Evolutionary conservation across 371 early-diverging fungal species (phyloP), one percentile per base, ranked within the genome.

Genomic region (Lichtheimia ramosa): DNA sequence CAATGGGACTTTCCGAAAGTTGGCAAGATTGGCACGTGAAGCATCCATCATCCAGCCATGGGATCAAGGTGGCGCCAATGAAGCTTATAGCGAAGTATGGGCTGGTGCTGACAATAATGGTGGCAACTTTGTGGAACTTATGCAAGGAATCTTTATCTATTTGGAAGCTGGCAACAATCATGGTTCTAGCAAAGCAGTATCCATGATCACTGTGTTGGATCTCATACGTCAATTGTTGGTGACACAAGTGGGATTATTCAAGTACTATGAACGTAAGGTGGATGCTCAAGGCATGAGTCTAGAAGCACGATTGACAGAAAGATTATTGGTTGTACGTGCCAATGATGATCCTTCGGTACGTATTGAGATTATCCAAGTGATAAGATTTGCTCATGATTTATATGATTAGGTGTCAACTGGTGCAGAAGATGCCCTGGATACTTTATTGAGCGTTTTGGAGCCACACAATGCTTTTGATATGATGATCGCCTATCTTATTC

Each of bases 341-440:
- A 62, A 46, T 41, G 60, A 66, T 15, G 71, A 71, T 51, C 57
- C 73, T 34, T 70, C 79, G 16, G 79, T 74, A 66, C 67, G 55
- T 48, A 54, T 28, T 34, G 1, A 43, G 20, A 12, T 1, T n/a
- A 49, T 24, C 12, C 1, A 12, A 14, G 14, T 49, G 23, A 21
- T 6, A 10, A 48, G 4, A 21, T 1, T 10, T 13, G 21, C 50
- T 20, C 34, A 34, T 34, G 14, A 49, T 27, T 8, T 28, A 41
- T 28, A 5, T 41, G 20, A 68, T 40, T 54, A 74, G 79, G 64
- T 73, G n/a, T 69, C 74, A 40, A 66, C 72, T 34, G 71, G 73
- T 39, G 78, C 78, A 41, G 81, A 81, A 59, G 81, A 81, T 71
- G 68, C 78, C 20, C 63, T 81, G 53, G 81, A 81, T 52, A 61